These are phyloP conservation scores for Chondrostereum purpureum DNA, from an alignment of 1,284 basidiomycete genomes.

Conservation along the genomic window DNA sequence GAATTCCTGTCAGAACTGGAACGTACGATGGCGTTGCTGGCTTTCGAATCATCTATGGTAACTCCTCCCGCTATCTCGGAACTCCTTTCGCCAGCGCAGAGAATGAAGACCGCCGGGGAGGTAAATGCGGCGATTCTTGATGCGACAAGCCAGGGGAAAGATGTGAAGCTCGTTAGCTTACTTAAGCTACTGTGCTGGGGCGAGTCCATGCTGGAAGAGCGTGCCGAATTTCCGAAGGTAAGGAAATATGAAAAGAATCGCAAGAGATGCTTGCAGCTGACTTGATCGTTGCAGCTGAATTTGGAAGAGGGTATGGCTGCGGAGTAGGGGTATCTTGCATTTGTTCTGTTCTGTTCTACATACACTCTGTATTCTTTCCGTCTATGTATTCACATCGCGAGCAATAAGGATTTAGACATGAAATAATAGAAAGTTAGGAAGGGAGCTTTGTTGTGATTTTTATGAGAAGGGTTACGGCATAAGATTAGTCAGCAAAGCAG, in stretches of 20 bases:
- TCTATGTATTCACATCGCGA: too few relatives aligned
- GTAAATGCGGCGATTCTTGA: conserved; percentile 94
- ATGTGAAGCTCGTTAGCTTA: conserved; percentile 86
- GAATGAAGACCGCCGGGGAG: conserved; percentile 89
- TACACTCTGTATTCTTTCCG: too few relatives aligned
- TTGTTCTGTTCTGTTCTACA: too few relatives aligned
- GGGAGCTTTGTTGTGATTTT: too few relatives aligned
- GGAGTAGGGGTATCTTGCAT: not conserved
- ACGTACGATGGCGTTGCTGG: conserved; percentile 91
- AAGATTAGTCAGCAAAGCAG: not conserved
- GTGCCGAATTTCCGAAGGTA: conserved; percentile 65
- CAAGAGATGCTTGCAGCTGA: not conserved
- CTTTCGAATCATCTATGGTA: conserved; percentile 70
- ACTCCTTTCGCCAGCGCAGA: conserved; percentile 79
- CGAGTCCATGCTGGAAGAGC: conserved; percentile 72
- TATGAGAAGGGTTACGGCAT: not conserved
- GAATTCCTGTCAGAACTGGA: conserved; percentile 91
- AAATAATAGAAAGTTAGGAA: too few relatives aligned
- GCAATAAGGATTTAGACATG: too few relatives aligned
- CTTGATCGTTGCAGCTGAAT: conserved; percentile 5
- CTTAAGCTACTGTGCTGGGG: conserved; percentile 87
- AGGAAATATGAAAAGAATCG: not conserved
- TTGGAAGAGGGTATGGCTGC: conserved; percentile 6
- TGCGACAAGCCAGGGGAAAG: conserved; percentile 84
- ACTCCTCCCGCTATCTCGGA: conserved; percentile 68